Base-by-base conservation (phyloP, 768 basidiomycete species). In the Tylopilus subfusipes region DNA sequence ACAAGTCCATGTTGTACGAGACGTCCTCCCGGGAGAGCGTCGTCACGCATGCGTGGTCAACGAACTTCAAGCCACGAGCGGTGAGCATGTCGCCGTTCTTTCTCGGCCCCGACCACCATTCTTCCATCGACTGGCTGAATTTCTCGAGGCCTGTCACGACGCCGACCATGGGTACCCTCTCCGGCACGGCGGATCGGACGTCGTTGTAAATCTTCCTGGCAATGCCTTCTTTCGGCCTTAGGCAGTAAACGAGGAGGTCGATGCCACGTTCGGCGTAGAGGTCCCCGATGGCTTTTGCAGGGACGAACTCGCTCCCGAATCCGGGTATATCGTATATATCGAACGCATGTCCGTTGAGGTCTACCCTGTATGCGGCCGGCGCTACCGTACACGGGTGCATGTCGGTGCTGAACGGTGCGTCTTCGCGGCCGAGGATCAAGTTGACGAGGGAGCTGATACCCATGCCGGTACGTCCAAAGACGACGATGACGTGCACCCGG, bases 31-130 rank as follows among this genome's bases (percentile, higher is more conserved):
- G 55, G 21, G 67, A 68, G 44, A 70, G 50, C 22, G 75, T 72
- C 31, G 76, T 77, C 60, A 78, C 67, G 60, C 78, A 78, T 1
- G 74, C 78, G 42, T 75, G 70, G 11, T 72, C 76, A 30, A 59
- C 60, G 24, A 76, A 76, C 11, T 63, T 56, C 58, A 78, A 71
- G 16, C 67, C 67, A 34, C 72, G 59, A 8, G 53, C 47, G 29
- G 59, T 56, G 48, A 79, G 75, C 24, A 56, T 59, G n/a, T 60
- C 59, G 12, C 72, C 64, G 33, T 78, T 78, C 56, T 56, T 62
- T 29, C 47, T 46, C 9, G 40, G 2, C 5, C 66, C 66, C 0
- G 63, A 50, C 75, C 75, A 76, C 75, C 58, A 72, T 30, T 53
- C 54, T 14, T 69, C 68, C 68, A 70, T 70, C 53, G 64, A 48